phyloP scores from a whole-genome alignment of 805 yeast species.

The Ogataea sp. region DNA sequence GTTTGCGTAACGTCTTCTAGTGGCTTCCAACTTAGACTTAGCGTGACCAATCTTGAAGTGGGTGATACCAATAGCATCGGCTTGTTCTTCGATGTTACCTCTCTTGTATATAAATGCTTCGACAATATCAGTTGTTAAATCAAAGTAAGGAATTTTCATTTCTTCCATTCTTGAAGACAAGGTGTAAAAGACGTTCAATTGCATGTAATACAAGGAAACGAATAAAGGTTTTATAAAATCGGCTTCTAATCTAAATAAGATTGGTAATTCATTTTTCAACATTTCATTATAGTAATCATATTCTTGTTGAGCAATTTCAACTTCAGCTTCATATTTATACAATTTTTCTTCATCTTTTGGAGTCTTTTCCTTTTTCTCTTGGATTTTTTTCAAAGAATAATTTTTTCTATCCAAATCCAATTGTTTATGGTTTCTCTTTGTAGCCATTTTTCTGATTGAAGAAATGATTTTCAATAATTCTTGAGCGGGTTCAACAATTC shows the following conservation, averaged over 20 bases:
- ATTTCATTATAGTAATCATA: slow-evolving; percentile 92
- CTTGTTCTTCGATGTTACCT: slow-evolving; percentile 83
- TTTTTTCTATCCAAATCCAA: slow-evolving; percentile 86
- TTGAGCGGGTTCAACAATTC: slow-evolving; percentile 87
- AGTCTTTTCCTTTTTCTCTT: slow-evolving; percentile 74
- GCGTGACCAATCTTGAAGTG: slow-evolving; percentile 89
- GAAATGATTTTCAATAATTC: slow-evolving; percentile 79
- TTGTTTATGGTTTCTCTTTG: slow-evolving; percentile 92
- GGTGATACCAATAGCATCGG: slow-evolving; percentile 85
- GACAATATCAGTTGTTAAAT: slow-evolving; percentile 72
- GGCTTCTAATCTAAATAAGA: slow-evolving; percentile 79
- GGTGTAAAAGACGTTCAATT: slow-evolving; percentile 92
- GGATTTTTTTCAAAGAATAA: slow-evolving; percentile 60
- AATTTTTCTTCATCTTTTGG: slow-evolving; percentile 87
- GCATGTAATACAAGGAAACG: slow-evolving; percentile 95
- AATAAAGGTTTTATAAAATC: slow-evolving; percentile 91
- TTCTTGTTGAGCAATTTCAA: slow-evolving; percentile 89
- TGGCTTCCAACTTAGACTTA: slow-evolving; percentile 72
- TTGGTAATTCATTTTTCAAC: slow-evolving; percentile 85
- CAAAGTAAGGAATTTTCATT: slow-evolving; percentile 95
- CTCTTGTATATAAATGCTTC: slow-evolving; percentile 75
- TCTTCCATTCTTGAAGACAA: slow-evolving; percentile 87
- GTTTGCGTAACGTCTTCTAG: slow-evolving; percentile 63
- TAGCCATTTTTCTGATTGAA: slow-evolving; percentile 84
- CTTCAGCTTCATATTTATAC: slow-evolving; percentile 84